Evolutionary conservation across 2,329 filamentous ascomycete genomes (phyloP).

Genomic region (Canariomyces notabilis): DNA sequence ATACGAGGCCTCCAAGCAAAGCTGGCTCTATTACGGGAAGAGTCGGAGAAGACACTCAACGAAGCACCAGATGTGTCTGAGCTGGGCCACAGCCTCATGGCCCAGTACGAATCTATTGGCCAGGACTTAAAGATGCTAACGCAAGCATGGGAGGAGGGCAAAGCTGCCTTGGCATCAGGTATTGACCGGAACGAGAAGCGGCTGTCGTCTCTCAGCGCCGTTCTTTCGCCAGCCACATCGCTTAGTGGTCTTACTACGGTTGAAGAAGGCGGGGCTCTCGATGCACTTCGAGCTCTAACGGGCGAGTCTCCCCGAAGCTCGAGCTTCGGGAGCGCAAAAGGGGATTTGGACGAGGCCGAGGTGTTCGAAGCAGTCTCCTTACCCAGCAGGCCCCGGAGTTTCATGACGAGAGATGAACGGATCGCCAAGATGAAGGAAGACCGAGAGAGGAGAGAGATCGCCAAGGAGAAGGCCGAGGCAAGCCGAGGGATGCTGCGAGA

Average conservation of each 20-base stretch:
- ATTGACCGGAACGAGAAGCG: constrained; percentile 76
- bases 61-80: constrained; percentile 68
- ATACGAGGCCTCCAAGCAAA: constrained; percentile 93
- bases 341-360: constrained; percentile 64
- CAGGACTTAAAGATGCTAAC: constrained; percentile 75
- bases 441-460: constrained; percentile 64
- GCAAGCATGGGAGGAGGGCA: constrained; percentile 83
- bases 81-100: constrained; percentile 71
- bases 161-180: constrained; percentile 72
- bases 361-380: constrained; percentile 88
- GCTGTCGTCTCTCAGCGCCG: constrained; percentile 55
- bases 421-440: constrained; percentile 86
- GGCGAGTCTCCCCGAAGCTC: constrained; percentile 56
- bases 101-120: constrained; percentile 93
- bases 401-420: constrained; percentile 78
- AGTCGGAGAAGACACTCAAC: constrained; percentile 75
- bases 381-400: constrained; percentile 62
- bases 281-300: constrained; percentile 72
- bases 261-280: constrained; percentile 45
- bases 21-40: constrained; percentile 83
- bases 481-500: constrained; percentile 88
- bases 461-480: constrained; percentile 71
- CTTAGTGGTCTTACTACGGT: constrained; percentile 64
- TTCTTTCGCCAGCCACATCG: constrained; percentile 56
- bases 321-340: constrained; percentile 49